These are phyloP conservation scores for Sphagnum magellanicum DNA, from an alignment of 228 moss, liverwort and hornwort genomes.

Conservation along the genomic window DNA sequence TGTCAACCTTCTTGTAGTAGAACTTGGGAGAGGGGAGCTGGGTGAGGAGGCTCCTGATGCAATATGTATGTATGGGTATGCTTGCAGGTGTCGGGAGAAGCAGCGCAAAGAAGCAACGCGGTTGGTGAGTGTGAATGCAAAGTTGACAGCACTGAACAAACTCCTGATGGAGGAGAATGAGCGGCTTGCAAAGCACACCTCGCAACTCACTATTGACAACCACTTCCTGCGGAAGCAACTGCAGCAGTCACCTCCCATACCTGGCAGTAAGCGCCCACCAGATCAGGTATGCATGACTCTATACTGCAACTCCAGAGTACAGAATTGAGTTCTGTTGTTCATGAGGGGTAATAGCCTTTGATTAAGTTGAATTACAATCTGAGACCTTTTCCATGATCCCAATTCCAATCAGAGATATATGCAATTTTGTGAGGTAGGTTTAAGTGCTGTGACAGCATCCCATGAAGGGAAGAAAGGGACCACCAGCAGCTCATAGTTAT, in stretches of 20 bases:
- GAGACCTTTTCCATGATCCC: neutral
- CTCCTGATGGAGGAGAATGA: slow-evolving; percentile 66
- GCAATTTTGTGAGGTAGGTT: neutral
- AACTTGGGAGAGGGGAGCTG: no score
- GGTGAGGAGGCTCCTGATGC: no score
- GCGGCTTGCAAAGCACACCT: slow-evolving; percentile 49
- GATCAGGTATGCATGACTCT: slow-evolving; percentile 8
- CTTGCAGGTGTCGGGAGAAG: slow-evolving; percentile 55
- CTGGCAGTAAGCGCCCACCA: slow-evolving; percentile 12
- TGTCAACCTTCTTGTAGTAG: no score
- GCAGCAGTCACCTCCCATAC: slow-evolving; percentile 9
- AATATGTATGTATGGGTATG: no score
- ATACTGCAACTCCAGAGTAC: neutral
- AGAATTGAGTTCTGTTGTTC: neutral
- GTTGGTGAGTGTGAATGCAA: slow-evolving; percentile 60
- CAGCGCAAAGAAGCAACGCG: slow-evolving; percentile 62
- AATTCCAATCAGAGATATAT: neutral
- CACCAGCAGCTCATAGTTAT: neutral
- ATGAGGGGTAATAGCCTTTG: neutral
- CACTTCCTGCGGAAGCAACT: slow-evolving; percentile 22
- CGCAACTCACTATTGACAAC: slow-evolving; percentile 25
- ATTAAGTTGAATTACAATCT: neutral
- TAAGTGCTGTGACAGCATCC: neutral
- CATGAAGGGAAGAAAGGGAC: neutral
- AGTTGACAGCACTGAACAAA: slow-evolving; percentile 61